Evolutionary conservation across 2,329 filamentous ascomycete genomes (phyloP), one percentile per base, ranked within the genome.

Genomic region (Neurospora sp.): DNA sequence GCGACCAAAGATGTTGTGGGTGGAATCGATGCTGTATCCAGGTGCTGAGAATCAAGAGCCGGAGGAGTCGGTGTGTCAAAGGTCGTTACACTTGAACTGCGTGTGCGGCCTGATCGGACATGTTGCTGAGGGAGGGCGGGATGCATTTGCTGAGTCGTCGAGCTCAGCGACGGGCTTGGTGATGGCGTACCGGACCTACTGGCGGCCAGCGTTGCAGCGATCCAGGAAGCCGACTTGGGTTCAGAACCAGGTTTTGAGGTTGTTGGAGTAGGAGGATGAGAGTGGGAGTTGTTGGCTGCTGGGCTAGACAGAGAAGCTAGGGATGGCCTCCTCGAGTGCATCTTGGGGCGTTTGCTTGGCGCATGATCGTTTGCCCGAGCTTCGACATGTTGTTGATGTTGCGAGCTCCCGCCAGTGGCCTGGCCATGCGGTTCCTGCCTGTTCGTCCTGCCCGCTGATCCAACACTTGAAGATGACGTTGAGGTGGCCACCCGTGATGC

Each of bases 1-100:
- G 86, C 86, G 69, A 93, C 89, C 23, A 93, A 81, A 4, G 88
- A 86, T 3, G 83, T 87, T 0, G 90, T 90, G 0, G 90, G 84
- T 33, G 86, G 81, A 67, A 91, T 89, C 6, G 87, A 82, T 1
- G 82, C 84, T 10, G 86, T 85, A 76, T 91, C 87, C 52, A 78
- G 72, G 69, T 78, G 79, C 33, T 75, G 70, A 3, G 76, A 71
- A 33, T 62, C 52, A 36, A 36, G 7, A 9, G 52, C 52, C 13
- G 52, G 52, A 15, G 13, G 52, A 62, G 52, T 10, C n/a, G 52
- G 52, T 62, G 52, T 17, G 28, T 62, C 28, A n/a, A 17, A 76
- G 23, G 69, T 62, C 7, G 72, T 69, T 40, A 76, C 73, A 71
- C 78, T 80, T 39, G 67, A 39, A 36, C 52, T 62, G 52, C 52